phyloP scores from a whole-genome alignment of 495 filamentous ascomycete genomes.

The Hyaloscypha variabilis region DNA sequence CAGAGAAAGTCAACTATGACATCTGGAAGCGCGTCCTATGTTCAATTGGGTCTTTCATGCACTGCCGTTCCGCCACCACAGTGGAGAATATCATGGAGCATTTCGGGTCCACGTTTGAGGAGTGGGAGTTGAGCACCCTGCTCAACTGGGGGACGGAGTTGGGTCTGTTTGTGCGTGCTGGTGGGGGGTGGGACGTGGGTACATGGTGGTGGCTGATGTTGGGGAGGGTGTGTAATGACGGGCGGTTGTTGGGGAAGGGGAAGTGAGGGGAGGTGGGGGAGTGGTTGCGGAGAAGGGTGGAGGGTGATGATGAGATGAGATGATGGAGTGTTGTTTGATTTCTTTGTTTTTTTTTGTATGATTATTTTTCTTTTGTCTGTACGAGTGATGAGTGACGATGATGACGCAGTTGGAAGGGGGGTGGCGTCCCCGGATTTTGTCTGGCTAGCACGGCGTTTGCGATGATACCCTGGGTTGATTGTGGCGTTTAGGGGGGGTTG shows the following conservation, averaged over 20 bases:
- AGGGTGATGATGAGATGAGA: background rate
- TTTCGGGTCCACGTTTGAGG: constrained; percentile 62
- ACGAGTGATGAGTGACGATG: too few species aligned
- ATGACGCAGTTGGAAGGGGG: too few species aligned
- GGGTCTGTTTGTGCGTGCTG: constrained; percentile 44
- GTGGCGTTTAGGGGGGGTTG: too few species aligned
- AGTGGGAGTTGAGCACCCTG: constrained; percentile 68
- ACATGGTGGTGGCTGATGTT: constrained; percentile 73
- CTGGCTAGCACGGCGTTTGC: too few species aligned
- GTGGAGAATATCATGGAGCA: constrained; percentile 52
- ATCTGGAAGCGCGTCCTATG: constrained; percentile 69
- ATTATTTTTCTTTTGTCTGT: too few species aligned
- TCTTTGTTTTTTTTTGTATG: too few species aligned
- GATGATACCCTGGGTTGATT: too few species aligned
- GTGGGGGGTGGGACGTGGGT: constrained; percentile 49
- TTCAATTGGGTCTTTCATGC: constrained; percentile 59
- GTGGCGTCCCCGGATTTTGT: too few species aligned
- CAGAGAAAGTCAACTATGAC: constrained; percentile 58
- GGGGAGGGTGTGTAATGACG: constrained; percentile 9
- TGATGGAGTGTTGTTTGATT: background rate
- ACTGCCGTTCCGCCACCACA: constrained; percentile 59
- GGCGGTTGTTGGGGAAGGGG: background rate
- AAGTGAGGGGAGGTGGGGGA: background rate
- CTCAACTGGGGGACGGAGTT: constrained; percentile 64
- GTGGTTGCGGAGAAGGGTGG: background rate